Base-by-base conservation (phyloP, 139 green algal species). In the Asterochloris sp. region DNA sequence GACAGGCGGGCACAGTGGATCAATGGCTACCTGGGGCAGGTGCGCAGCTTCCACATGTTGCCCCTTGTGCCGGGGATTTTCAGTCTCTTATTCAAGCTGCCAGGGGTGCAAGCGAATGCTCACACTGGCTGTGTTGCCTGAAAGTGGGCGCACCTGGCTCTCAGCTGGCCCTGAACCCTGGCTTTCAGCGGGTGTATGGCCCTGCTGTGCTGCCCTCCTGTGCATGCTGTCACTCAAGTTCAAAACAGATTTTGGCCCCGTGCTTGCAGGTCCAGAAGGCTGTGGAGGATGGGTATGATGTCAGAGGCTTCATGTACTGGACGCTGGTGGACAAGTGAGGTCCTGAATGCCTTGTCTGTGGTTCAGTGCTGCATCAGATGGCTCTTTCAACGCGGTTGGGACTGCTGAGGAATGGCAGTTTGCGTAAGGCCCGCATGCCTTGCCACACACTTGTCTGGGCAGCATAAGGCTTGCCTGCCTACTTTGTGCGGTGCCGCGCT, bases 21-120 rank as follows among this genome's bases (percentile, higher is more conserved):
- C 66, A 66, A 88, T 17, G 78, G 64, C 11, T 89, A 88, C 87
- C 90, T 93, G 80, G 28, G 62, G 12, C 29, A 87, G 80, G 83
- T 84, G 14, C 11, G 47, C 60, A 26, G 17, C 1, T 78, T 54
- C 38, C 38, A 17, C 64, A 54, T 75, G 12, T 17, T 79, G 74
- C 13, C 74, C 17, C 21, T 71, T 71, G 4, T 26, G 38, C 38
- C 4, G 17, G 66, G 17, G 19, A 71, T 6, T 2, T 71, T 1
- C 66, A 71, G 19, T 71, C 15, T 16, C 14, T 16, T 69, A 16
- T 14, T 16, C 15, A 24, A 29, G 69, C 69, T 75, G 69, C 23
- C 69, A 75, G 69, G 28, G 69, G 21, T 75, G 69, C 69, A 29
- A n/a, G 9, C 38, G 6, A 54, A 54, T 54, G 38, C 38, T 54